Percentiles rank a stretch among this genome's conserved stretches.
Evolutionary conservation across 495 filamentous ascomycete species (phyloP).

Genomic region (Trichoderma parareesei): DNA sequence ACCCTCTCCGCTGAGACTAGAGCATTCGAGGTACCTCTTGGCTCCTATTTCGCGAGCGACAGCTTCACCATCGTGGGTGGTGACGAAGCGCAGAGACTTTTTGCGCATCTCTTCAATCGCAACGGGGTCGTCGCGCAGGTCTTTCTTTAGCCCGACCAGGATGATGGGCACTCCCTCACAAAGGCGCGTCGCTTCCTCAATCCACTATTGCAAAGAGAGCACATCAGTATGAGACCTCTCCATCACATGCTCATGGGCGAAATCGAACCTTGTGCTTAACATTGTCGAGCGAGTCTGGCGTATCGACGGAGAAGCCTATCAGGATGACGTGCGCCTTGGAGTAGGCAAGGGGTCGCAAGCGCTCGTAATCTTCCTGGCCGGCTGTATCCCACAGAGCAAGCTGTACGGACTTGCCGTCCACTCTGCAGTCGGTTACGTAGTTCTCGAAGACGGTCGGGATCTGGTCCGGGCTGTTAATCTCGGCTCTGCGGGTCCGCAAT

Average conservation of each 20-base stretch:
- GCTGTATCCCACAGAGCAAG: slow-evolving; percentile 98
- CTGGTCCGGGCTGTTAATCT: slow-evolving; percentile 38
- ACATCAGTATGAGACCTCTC: slow-evolving; percentile 11
- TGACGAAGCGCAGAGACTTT: slow-evolving; percentile 80
- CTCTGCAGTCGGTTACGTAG: slow-evolving; percentile 97
- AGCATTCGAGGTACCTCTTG: slow-evolving; percentile 95
- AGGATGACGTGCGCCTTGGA: slow-evolving; percentile 96
- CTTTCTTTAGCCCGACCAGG: slow-evolving; percentile 94
- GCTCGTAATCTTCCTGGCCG: slow-evolving; percentile 98
- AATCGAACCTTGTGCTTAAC: slow-evolving; percentile 84
- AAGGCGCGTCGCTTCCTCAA: slow-evolving; percentile 89
- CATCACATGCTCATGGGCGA: neutral
- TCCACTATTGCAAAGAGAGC: slow-evolving; percentile 55
- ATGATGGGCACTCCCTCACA: slow-evolving; percentile 93
- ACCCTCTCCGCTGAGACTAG: slow-evolving; percentile 90
- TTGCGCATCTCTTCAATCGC: slow-evolving; percentile 97
- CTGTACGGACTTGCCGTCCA: slow-evolving; percentile 96
- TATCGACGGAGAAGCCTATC: slow-evolving; percentile 93
- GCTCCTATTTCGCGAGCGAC: slow-evolving; percentile 81
- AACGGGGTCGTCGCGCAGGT: slow-evolving; percentile 87
- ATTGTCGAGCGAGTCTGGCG: slow-evolving; percentile 94
- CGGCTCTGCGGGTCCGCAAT: neutral
- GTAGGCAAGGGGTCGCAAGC: slow-evolving; percentile 89
- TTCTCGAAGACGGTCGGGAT: slow-evolving; percentile 99
- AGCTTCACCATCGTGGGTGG: slow-evolving; percentile 67